phyloP scores from a whole-genome alignment of 225 moss, liverwort and hornwort genomes.

The Sphagnum contortum region DNA sequence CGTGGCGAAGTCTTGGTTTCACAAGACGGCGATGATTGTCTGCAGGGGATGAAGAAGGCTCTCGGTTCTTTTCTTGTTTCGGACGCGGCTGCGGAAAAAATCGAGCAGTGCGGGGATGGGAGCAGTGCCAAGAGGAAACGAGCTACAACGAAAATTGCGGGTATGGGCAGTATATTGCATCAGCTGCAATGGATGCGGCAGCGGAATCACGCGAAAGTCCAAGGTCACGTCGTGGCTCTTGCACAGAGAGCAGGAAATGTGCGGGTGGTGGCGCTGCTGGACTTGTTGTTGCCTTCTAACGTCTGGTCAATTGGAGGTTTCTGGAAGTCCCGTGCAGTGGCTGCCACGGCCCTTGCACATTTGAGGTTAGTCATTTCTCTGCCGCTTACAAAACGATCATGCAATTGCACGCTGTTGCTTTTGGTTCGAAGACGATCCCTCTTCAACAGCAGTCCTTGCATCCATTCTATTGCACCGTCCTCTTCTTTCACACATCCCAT shows the following conservation, averaged over 20 bases:
- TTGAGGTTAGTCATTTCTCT: slow-evolving; percentile 40
- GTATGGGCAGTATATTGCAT: slow-evolving; percentile 44
- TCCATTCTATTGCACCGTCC: background rate
- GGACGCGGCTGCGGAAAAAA: slow-evolving; percentile 4
- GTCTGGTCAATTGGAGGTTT: slow-evolving; percentile 49
- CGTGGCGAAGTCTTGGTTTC: no score
- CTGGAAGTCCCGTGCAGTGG: slow-evolving; percentile 55
- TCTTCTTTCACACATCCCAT: background rate
- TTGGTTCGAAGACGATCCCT: background rate
- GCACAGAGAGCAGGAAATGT: slow-evolving; percentile 17
- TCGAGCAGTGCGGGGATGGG: slow-evolving; percentile 5
- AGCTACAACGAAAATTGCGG: slow-evolving; percentile 11
- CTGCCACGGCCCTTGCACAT: slow-evolving; percentile 66
- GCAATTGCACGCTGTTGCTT: background rate
- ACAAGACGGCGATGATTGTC: no score
- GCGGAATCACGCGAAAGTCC: slow-evolving; percentile 43
- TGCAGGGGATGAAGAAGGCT: slow-evolving; percentile 5
- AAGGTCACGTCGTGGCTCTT: slow-evolving; percentile 46
- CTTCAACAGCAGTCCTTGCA: background rate
- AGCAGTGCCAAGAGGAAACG: slow-evolving; percentile 33
- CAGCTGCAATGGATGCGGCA: slow-evolving; percentile 55
- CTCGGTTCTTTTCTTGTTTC: slow-evolving; percentile 4
- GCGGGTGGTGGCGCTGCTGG: slow-evolving; percentile 59
- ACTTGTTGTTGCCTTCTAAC: slow-evolving; percentile 51
- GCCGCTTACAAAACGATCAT: background rate